phyloP scores from a whole-genome alignment of 129 eudicot genomes.

The Flaveria robusta region DNA sequence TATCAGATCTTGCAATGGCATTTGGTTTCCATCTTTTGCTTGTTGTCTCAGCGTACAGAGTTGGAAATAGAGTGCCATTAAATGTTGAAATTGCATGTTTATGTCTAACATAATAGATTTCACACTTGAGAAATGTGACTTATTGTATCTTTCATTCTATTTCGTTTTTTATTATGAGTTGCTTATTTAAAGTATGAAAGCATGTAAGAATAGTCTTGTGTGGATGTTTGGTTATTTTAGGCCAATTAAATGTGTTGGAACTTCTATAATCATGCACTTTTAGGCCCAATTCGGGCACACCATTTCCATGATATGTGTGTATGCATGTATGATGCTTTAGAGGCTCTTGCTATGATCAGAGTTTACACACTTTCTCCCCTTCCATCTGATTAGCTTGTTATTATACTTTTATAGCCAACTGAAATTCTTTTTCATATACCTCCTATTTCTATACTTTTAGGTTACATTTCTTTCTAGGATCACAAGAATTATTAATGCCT shows the following conservation, averaged over 20 bases:
- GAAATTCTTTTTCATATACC: not conserved
- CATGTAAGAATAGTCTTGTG: not conserved
- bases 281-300: not conserved
- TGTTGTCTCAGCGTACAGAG: not conserved
- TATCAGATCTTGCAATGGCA: slow-evolving; percentile 12
- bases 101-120: too few species aligned
- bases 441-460: not conserved
- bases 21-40: slow-evolving; percentile 4
- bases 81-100: too few species aligned
- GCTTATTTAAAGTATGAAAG: not conserved
- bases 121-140: slow-evolving; percentile 4
- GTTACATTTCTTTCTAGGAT: slow-evolving; percentile 5
- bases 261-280: not conserved
- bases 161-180: slow-evolving; percentile 18
- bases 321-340: slow-evolving; percentile 1
- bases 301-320: not conserved
- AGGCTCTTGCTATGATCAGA: not conserved
- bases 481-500: not conserved
- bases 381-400: not conserved
- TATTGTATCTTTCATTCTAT: slow-evolving; percentile 12
- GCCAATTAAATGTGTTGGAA: slow-evolving; percentile 12
- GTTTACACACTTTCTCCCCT: not conserved
- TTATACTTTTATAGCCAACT: not conserved
- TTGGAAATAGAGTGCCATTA: slow-evolving; percentile 21
- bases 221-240: not conserved